phyloP scores from a whole-genome alignment of 1,284 basidiomycete genomes.

The Fomitopsis palustris region DNA sequence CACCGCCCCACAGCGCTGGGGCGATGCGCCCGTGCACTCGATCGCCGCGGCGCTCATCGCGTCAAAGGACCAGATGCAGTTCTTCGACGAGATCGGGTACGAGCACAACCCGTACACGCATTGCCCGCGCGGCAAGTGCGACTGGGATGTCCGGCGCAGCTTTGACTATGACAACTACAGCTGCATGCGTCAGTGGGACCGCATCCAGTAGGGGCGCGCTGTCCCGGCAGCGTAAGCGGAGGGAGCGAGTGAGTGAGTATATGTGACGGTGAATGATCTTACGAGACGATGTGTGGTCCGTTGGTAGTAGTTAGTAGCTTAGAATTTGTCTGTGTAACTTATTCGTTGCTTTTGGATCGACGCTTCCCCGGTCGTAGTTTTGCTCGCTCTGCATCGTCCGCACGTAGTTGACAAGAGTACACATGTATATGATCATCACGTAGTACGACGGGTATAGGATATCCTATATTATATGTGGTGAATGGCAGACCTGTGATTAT shows the following conservation, averaged over 20 bases:
- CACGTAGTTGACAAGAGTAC: no score
- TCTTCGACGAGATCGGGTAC: conserved; percentile 64
- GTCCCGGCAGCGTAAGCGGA: no score
- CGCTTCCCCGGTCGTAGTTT: no score
- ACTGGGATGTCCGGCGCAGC: conserved; percentile 36
- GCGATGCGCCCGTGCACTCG: conserved; percentile 79
- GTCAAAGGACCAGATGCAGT: conserved; percentile 60
- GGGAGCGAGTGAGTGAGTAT: not conserved
- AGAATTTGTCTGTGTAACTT: no score
- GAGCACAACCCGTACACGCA: conserved; percentile 49
- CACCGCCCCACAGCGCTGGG: conserved; percentile 50
- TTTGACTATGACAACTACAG: conserved; percentile 52
- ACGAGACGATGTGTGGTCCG: not conserved
- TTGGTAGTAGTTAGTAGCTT: no score
- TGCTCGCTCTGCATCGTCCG: no score
- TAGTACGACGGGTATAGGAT: no score
- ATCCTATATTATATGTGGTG: no score
- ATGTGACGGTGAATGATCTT: not conserved
- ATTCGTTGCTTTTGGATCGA: no score
- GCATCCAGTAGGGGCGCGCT: conserved; percentile 19
- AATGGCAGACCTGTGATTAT: no score
- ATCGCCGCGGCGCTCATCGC: conserved; percentile 69
- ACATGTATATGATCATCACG: no score
- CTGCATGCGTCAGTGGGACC: conserved; percentile 47
- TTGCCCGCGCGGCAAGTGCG: conserved; percentile 50